Conservation (phyloP, 495 filamentous ascomycete genomes). For the Penicillium alfredii region DNA sequence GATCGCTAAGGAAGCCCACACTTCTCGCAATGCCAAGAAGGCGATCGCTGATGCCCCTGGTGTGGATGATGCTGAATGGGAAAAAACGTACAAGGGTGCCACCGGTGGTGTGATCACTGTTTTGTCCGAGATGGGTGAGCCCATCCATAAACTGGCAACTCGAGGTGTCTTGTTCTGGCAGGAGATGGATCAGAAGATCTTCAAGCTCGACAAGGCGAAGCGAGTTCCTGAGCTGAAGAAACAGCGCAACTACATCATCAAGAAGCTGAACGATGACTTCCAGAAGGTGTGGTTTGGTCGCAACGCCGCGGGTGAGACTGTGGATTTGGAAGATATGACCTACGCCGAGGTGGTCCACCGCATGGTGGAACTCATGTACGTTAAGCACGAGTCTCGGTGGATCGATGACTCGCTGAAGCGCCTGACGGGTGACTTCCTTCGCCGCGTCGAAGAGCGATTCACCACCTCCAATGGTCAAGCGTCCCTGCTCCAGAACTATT, state of each 20-base stretch:
- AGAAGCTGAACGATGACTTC: slow-evolving; percentile 96
- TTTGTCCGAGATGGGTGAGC: slow-evolving; percentile 96
- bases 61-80: slow-evolving; percentile 84
- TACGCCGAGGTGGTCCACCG: slow-evolving; percentile 87
- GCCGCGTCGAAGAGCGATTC: slow-evolving; percentile 92
- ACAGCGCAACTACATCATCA: slow-evolving; percentile 89
- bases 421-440: slow-evolving; percentile 90
- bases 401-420: slow-evolving; percentile 79
- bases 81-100: slow-evolving; percentile 90
- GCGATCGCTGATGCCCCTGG: slow-evolving; percentile 89
- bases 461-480: slow-evolving; percentile 55
- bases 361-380: slow-evolving; percentile 94
- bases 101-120: slow-evolving; percentile 97
- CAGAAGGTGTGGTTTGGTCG: slow-evolving; percentile 98
- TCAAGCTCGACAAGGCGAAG: slow-evolving; percentile 92
- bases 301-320: slow-evolving; percentile 67
- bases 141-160: slow-evolving; percentile 96
- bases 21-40: slow-evolving; percentile 87
- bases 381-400: slow-evolving; percentile 90
- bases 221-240: slow-evolving; percentile 88
- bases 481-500: slow-evolving; percentile 78
- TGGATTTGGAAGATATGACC: slow-evolving; percentile 97
- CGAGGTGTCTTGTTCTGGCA: slow-evolving; percentile 93
- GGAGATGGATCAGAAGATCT: slow-evolving; percentile 97
- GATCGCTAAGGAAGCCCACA: slow-evolving; percentile 70